phyloP scores from a whole-genome alignment of 2,329 filamentous ascomycete genomes.

The Aspergillus pseudoglaucus region DNA sequence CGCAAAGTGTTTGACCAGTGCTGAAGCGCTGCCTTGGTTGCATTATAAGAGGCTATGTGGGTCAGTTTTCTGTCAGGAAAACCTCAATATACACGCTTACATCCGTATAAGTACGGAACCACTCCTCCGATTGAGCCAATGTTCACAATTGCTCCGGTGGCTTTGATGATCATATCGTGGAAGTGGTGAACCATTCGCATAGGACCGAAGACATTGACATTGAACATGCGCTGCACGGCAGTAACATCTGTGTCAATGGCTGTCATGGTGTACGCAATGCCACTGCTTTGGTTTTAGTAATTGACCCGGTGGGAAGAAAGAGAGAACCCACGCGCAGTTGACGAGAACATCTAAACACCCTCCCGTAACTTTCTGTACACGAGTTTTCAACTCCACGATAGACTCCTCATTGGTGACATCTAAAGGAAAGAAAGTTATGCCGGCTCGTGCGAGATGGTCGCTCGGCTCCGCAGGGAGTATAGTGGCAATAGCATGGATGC shows the following conservation, averaged over 20 bases:
- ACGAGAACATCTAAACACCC: slow-evolving; percentile 10
- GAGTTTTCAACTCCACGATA: neutral
- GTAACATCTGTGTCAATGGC: slow-evolving; percentile 2
- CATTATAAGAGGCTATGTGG: slow-evolving; percentile 4
- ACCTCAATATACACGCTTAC: neutral
- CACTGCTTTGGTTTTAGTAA: neutral
- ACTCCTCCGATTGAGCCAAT: slow-evolving; percentile 15
- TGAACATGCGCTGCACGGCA: slow-evolving; percentile 5
- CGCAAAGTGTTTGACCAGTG: slow-evolving; percentile 5
- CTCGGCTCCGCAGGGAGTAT: slow-evolving; percentile 22
- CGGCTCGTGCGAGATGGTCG: neutral
- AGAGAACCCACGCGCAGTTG: slow-evolving; percentile 7
- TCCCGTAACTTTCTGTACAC: slow-evolving; percentile 1
- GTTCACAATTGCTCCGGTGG: slow-evolving; percentile 18
- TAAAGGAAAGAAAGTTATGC: slow-evolving; percentile 5
- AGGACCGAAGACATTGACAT: slow-evolving; percentile 5
- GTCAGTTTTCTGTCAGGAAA: no score
- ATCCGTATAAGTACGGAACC: slow-evolving; percentile 5
- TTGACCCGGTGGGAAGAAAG: neutral
- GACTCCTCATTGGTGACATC: slow-evolving; percentile 9
- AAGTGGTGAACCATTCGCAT: slow-evolving; percentile 6
- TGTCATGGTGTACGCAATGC: slow-evolving; percentile 5
- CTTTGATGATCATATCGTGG: slow-evolving; percentile 1
- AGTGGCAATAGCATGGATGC: slow-evolving; percentile 41
- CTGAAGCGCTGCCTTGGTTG: slow-evolving; percentile 6